Evolutionary conservation across 2,329 filamentous ascomycete species (phyloP).

Genomic region (Aspergillus jensenii): DNA sequence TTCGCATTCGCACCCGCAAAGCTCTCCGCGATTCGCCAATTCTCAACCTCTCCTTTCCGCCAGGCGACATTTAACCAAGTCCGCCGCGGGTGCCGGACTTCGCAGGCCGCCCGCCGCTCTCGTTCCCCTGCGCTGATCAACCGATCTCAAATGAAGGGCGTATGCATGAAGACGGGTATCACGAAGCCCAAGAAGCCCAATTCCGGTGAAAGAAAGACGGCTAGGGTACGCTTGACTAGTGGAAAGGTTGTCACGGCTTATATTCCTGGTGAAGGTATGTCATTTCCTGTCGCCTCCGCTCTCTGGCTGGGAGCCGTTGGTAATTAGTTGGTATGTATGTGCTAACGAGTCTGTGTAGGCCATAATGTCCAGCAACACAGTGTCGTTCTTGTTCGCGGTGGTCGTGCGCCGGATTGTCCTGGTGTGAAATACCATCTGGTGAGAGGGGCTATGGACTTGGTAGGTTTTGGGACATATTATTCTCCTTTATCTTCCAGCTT

Average conservation of each 20-base stretch:
- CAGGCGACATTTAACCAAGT: constrained; percentile 73
- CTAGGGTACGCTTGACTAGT: constrained; percentile 82
- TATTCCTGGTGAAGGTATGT: constrained; percentile 83
- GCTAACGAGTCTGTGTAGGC: constrained; percentile 45
- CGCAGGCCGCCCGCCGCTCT: constrained; percentile 78
- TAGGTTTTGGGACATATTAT: constrained; percentile 50
- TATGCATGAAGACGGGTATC: constrained; percentile 90
- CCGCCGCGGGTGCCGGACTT: constrained; percentile 71
- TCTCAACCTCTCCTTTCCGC: constrained; percentile 58
- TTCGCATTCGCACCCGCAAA: constrained; percentile 3
- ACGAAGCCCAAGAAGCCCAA: constrained; percentile 98
- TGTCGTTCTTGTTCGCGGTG: constrained; percentile 92
- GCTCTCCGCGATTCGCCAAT: constrained; percentile 39
- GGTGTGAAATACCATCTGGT: constrained; percentile 97
- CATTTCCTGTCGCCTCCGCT: background rate
- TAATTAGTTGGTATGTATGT: background rate
- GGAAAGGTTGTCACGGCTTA: constrained; percentile 88
- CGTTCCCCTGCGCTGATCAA: constrained; percentile 79
- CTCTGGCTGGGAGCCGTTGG: background rate
- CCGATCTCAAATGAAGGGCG: constrained; percentile 86
- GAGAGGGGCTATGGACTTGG: constrained; percentile 87
- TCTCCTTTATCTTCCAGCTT: background rate
- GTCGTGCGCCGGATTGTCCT: constrained; percentile 92
- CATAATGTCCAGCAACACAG: constrained; percentile 99
- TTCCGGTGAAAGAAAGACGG: constrained; percentile 94